phyloP scores from a whole-genome alignment of 208 protist species.

The Phytomonas sp. region DNA sequence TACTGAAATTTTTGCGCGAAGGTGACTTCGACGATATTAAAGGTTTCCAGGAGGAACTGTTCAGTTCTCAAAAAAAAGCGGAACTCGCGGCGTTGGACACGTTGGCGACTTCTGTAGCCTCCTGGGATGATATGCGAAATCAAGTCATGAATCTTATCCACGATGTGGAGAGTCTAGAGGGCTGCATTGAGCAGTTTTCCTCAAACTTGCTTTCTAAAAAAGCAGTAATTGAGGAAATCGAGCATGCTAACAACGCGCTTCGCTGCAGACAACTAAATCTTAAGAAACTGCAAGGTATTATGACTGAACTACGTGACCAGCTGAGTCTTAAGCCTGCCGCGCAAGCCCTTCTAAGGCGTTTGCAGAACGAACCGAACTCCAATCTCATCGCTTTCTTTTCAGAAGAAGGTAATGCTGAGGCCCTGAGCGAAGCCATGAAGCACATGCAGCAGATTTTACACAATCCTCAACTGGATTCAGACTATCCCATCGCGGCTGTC shows the following conservation, averaged over 20 bases:
- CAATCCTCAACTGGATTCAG: conserved; percentile 45
- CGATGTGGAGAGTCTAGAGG: conserved; percentile 70
- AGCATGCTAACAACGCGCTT: conserved; percentile 79
- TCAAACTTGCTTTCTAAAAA: conserved; percentile 69
- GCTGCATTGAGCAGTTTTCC: conserved; percentile 69
- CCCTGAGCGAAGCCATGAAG: conserved; percentile 29
- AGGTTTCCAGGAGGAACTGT: conserved; percentile 54
- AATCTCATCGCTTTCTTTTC: conserved; percentile 50
- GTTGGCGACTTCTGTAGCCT: conserved; percentile 36
- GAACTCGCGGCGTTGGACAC: conserved; percentile 67
- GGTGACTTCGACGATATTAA: conserved; percentile 70
- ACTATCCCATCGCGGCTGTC: conserved; percentile 82
- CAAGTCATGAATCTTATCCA: conserved; percentile 47
- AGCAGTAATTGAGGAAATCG: conserved; percentile 67
- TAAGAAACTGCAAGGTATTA: conserved; percentile 44
- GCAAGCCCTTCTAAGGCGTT: conserved; percentile 28
- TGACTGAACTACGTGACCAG: conserved; percentile 56
- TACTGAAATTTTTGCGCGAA: conserved; percentile 48
- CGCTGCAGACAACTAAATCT: conserved; percentile 77
- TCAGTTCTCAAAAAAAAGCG: conserved; percentile 55
- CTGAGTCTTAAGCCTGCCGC: conserved; percentile 45
- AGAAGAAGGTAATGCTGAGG: conserved; percentile 48
- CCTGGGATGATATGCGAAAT: conserved; percentile 45
- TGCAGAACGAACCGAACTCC: conserved; percentile 33
- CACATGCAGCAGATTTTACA: conserved; percentile 66